Base-by-base conservation (phyloP, 2,329 filamentous ascomycete species). In the Epichloe bromicola region DNA sequence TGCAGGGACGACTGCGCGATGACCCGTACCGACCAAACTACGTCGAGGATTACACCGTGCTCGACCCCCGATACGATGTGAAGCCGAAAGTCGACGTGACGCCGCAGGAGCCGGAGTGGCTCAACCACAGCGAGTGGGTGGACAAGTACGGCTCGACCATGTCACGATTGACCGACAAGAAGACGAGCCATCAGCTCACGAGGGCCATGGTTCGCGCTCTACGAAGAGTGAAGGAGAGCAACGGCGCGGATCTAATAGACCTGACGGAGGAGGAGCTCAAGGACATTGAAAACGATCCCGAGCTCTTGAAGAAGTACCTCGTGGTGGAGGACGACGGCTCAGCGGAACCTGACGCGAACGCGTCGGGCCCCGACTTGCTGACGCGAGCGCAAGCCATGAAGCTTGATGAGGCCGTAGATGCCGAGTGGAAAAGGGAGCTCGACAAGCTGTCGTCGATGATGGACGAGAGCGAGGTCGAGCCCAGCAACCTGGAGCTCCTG, bases 41-140 rank as follows among this genome's bases (percentile, higher is more conserved):
- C 66, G 70, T 91, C 51, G 89, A 96, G 65, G 88, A 95, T 66
- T 85, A 95, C 61, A 80, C 85, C 53, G 77, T 78, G 52, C 76
- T 91, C 56, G 80, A 88, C 61, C 87, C 88, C 49, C 74, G 87
- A 47, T 78, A 93, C 54, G 91, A 97, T 70, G 78, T 83, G 63
- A 80, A 72, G 65, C 77, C 69, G 58, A 74, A 69, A 52, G 69
- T 61, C 66, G 45, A 66, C 68, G 63, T 69, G 65, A 60, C 75
- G 73, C 60, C 79, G 50, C 70, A 73, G 48, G 74, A 82, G 54
- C 61, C 63, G 43, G 70, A 76, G 55, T 77, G 83, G 68, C 82
- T 83, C 67, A 73, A 69, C 51, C 68, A 78, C 51, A 75, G 80
- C 56, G 81, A 88, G 63, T 78, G 66, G 66, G 60, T 65, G 38